Base-by-base conservation (phyloP, 2,329 filamentous ascomycete genomes). In the Hortaea sp. region DNA sequence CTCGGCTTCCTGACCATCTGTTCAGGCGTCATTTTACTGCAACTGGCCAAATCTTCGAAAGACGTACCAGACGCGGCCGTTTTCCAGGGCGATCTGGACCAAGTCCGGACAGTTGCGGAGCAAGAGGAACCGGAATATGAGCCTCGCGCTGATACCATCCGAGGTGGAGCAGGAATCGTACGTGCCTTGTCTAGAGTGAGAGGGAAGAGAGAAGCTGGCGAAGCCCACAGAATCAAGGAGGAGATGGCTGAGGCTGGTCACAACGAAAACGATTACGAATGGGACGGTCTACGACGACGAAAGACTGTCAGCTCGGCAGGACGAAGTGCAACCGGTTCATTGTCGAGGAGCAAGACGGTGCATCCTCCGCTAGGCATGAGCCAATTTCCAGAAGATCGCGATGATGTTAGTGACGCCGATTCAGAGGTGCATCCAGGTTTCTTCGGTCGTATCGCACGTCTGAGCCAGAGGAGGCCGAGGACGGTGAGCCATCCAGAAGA, bases 11-110 rank as follows among this genome's bases (percentile, higher is more conserved):
- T 98, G 37, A 84, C 85, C 50, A 98, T 98, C 51, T 98, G 92
- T 64, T 77, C 88, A 0, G 92, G 92, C 1, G 92, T 97, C 5
- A 83, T 97, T 0, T 69, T 98, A 6, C 71, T 98, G 7, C 92
- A 98, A 63, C 78, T 98, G n/a, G 95, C 92, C 44, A 97, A 97
- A 64, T 95, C 90, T 0, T 87, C 92, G 57, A 98, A 97, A 63
- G 90, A 98, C 60, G 90, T 98, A 0, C 92, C 92, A 5, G 92
- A 97, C 63, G 76, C 88, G 0, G 88, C 89, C 30, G 82, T 98
- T 35, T 95, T 98, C 72, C 81, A 82, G 46, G 92, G 90, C 39
- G 88, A 97, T 60, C 76, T 98, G 43, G 85, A 97, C 59, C 90
- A 98, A 72, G 85, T 97, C 45, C 86, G 92, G 30, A 94, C 90